A percentile compares a stretch with the other conserved stretches of the same genome.
These are phyloP conservation scores for Komagataella mondaviorum DNA, from an alignment of 805 yeast genomes.

Conservation along the genomic window DNA sequence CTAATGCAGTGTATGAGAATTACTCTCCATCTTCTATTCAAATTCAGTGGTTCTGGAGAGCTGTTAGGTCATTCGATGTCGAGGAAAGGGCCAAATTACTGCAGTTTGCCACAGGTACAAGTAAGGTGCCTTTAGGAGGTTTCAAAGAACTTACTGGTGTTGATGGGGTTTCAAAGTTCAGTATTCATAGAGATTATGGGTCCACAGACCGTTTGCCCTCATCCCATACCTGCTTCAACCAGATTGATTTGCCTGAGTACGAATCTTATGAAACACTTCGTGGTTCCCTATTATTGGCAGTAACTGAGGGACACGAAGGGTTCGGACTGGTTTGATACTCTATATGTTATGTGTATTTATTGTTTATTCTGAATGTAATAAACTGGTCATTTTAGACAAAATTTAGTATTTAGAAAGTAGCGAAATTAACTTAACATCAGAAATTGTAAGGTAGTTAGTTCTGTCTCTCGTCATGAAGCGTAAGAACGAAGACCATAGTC, in stretches of 20 bases:
- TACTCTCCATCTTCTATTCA: conserved; percentile 76
- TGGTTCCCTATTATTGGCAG: conserved; percentile 67
- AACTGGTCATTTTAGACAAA: background rate
- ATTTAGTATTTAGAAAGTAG: background rate
- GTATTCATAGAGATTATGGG: conserved; percentile 84
- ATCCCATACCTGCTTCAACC: conserved; percentile 95
- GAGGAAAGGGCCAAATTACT: conserved; percentile 90
- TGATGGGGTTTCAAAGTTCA: conserved; percentile 73
- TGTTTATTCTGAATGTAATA: background rate
- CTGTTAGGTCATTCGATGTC: conserved; percentile 83
- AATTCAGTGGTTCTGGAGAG: conserved; percentile 96
- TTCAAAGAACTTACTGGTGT: conserved; percentile 84
- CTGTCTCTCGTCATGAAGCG: background rate
- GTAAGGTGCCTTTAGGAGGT: conserved; percentile 91
- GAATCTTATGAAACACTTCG: conserved; percentile 79
- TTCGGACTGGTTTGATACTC: conserved; percentile 63
- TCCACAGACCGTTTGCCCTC: conserved; percentile 79
- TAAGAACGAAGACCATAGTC: background rate
- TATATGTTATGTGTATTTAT: background rate
- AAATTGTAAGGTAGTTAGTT: background rate
- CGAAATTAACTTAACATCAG: background rate
- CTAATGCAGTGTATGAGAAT: conserved; percentile 68
- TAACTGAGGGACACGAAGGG: conserved; percentile 93
- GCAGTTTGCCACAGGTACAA: conserved; percentile 95
- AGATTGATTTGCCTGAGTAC: conserved; percentile 86